Evolutionary conservation across 2,329 filamentous ascomycete genomes (phyloP).

Genomic region (Zarea fungicola): DNA sequence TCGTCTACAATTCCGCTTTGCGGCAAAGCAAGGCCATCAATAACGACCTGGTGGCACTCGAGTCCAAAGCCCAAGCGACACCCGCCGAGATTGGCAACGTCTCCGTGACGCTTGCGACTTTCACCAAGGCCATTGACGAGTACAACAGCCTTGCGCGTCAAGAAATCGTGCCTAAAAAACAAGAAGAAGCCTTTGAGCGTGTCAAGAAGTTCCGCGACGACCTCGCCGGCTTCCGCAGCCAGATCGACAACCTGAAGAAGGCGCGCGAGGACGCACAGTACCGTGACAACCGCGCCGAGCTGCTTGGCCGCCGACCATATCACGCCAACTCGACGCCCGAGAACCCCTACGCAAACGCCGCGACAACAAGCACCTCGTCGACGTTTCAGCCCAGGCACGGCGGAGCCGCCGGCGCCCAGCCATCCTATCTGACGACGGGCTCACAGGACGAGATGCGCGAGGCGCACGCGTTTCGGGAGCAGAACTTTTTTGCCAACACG

Average conservation of each 20-base stretch:
- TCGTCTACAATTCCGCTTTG: constrained; percentile 78
- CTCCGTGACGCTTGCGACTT: constrained; percentile 70
- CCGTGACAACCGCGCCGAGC: constrained; percentile 64
- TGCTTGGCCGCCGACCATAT: constrained; percentile 81
- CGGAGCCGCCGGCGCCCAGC: constrained; percentile 18
- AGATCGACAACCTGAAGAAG: constrained; percentile 72
- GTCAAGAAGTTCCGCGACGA: constrained; percentile 81
- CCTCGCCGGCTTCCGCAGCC: constrained; percentile 70
- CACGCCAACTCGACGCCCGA: constrained; percentile 63
- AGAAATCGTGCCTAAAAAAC: constrained; percentile 85
- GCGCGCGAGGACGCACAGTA: constrained; percentile 70
- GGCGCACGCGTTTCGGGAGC: constrained; percentile 79
- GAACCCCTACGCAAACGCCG: constrained; percentile 76
- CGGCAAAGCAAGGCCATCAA: constrained; percentile 79
- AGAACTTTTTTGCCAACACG: constrained; percentile 78
- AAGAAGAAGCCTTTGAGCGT: constrained; percentile 82
- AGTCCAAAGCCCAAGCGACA: constrained; percentile 59
- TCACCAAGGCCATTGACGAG: constrained; percentile 87
- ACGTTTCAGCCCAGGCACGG: constrained; percentile 39
- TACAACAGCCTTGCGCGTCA: constrained; percentile 81
- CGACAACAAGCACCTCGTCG: constrained; percentile 25
- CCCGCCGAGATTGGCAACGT: constrained; percentile 57
- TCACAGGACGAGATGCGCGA: constrained; percentile 66
- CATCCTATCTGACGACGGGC: constrained; percentile 37
- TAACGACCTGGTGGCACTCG: constrained; percentile 67